Percentiles rank a stretch among this genome's conserved stretches.
Conservation (phyloP, 176 grass and related monocot genomes). For the Phoenix dactylifera region DNA sequence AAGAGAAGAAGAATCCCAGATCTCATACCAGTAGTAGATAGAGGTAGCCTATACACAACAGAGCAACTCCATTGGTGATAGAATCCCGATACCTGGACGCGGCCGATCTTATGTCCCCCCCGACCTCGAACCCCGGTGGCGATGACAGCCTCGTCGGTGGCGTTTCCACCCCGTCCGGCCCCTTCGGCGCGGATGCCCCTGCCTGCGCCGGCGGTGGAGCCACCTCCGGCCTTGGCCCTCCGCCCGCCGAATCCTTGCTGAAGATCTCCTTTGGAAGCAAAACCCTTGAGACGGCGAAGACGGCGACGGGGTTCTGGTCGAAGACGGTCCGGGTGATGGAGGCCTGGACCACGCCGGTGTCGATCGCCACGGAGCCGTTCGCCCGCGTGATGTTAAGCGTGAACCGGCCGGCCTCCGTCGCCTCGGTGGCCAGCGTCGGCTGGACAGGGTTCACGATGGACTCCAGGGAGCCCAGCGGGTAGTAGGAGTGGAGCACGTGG, state of each 20-base stretch:
- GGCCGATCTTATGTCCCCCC: constrained; percentile 18
- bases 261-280: constrained; percentile 90
- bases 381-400: constrained; percentile 91
- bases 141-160: constrained; percentile 52
- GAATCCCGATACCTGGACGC: background rate
- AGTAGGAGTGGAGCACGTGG: constrained; percentile 97
- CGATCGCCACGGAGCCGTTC: constrained; percentile 89
- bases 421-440: constrained; percentile 85
- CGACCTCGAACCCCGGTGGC: constrained; percentile 29
- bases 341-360: constrained; percentile 89
- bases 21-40: constrained; percentile 65
- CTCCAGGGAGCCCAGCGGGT: constrained; percentile 83
- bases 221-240: no score
- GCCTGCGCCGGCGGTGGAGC: constrained; percentile 4
- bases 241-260: background rate
- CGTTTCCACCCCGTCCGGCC: constrained; percentile 2
- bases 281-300: constrained; percentile 88
- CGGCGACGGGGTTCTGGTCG: constrained; percentile 82
- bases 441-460: constrained; percentile 99
- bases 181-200: background rate
- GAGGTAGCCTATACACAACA: constrained; percentile 48
- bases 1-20: constrained; percentile 23
- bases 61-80: background rate
- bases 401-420: constrained; percentile 65
- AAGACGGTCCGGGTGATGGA: constrained; percentile 92